Evolutionary conservation across 768 basidiomycete species (phyloP).

Genomic region (Leccinum incarnatum): DNA sequence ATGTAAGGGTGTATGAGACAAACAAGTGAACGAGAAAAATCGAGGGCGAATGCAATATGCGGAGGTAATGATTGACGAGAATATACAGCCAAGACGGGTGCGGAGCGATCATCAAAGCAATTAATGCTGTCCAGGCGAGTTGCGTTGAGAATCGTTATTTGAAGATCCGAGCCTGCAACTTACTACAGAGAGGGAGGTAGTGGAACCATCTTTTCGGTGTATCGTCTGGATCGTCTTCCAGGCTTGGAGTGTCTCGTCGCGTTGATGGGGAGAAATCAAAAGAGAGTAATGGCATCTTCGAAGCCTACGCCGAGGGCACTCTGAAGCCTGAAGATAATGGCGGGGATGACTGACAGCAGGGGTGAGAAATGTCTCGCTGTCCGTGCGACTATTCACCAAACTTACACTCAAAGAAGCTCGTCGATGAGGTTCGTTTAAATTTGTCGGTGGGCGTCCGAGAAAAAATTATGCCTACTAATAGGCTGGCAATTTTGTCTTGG

Average conservation of each 20-base stretch:
- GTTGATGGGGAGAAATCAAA: conserved; percentile 23
- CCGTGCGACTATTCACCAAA: neutral
- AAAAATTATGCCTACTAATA: neutral
- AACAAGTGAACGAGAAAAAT: conserved; percentile 53
- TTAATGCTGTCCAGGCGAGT: conserved; percentile 34
- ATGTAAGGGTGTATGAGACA: conserved; percentile 62
- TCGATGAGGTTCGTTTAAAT: neutral
- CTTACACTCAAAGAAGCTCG: neutral
- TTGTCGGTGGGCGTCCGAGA: neutral
- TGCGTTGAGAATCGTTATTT: conserved; percentile 2
- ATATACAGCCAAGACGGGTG: conserved; percentile 72
- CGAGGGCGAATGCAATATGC: conserved; percentile 45
- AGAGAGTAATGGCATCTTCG: conserved; percentile 30
- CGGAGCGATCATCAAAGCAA: conserved; percentile 62
- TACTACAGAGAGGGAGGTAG: conserved; percentile 57
- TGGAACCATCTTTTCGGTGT: conserved; percentile 52
- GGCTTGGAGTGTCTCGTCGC: conserved; percentile 5
- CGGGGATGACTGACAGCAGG: neutral
- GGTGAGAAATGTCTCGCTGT: conserved; percentile 1
- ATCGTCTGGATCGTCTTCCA: conserved; percentile 35
- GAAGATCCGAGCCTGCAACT: conserved; percentile 16
- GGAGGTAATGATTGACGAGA: conserved; percentile 65
- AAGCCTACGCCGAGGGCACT: neutral
- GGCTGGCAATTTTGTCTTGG: neutral
- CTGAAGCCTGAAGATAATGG: neutral